Percentiles rank a stretch among this genome's conserved stretches.
These are phyloP conservation scores for Glycine tomentella DNA, from an alignment of 306 rosid genomes.

Conservation along the genomic window DNA sequence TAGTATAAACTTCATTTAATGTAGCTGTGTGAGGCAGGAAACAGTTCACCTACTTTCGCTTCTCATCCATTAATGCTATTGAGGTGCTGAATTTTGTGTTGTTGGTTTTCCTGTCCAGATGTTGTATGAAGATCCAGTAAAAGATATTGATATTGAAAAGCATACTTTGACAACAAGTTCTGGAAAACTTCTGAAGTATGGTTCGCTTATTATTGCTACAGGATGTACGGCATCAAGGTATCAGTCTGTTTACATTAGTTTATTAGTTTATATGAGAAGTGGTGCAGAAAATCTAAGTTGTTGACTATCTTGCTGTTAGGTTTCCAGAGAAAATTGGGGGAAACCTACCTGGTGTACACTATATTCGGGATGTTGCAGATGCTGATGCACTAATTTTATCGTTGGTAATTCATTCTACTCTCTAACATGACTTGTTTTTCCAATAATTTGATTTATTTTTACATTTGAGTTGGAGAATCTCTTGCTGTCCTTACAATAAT, in stretches of 20 bases:
- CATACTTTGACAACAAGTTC: constrained; percentile 76
- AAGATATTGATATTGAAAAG: constrained; percentile 67
- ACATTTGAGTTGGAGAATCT: constrained; percentile 7
- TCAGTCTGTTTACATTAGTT: constrained; percentile 25
- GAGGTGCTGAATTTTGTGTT: constrained; percentile 30
- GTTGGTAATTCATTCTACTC: constrained; percentile 59
- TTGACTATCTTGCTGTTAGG: constrained; percentile 55
- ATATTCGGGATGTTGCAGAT: constrained; percentile 93
- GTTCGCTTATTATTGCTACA: constrained; percentile 84
- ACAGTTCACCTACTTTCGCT: background rate
- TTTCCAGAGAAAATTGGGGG: constrained; percentile 94
- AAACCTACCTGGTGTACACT: constrained; percentile 87
- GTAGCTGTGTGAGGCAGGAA: background rate
- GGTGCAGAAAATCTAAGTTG: constrained; percentile 41
- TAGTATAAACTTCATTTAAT: constrained; percentile 18
- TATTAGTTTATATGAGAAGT: constrained; percentile 8
- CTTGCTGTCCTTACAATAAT: background rate
- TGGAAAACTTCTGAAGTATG: constrained; percentile 86
- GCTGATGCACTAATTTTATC: constrained; percentile 80
- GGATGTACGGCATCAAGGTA: constrained; percentile 92
- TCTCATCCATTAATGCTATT: constrained; percentile 1
- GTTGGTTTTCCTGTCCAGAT: constrained; percentile 54
- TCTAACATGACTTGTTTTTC: background rate
- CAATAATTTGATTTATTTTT: constrained; percentile 33
- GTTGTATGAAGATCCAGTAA: constrained; percentile 80